phyloP scores from a whole-genome alignment of 73 alveolate genomes.

The Diophrys appendiculata region DNA sequence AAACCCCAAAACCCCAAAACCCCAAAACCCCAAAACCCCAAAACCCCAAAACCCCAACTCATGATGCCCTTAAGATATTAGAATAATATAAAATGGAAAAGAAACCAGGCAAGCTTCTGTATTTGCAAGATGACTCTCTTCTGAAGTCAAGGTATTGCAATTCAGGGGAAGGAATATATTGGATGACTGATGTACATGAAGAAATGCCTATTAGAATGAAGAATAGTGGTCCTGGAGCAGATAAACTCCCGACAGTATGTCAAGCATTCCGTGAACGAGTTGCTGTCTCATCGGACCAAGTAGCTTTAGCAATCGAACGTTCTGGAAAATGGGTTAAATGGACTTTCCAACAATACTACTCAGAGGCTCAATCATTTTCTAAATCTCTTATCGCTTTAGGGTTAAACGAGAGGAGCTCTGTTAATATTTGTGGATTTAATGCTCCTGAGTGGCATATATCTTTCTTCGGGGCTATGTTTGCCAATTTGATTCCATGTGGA shows the following conservation, averaged over 20 bases:
- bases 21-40: no score
- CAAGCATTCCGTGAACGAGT: neutral
- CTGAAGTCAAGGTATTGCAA: neutral
- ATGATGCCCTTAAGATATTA: no score
- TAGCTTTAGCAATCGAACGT: slow-evolving; percentile 6
- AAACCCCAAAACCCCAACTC: no score
- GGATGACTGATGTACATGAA: slow-evolving; percentile 50
- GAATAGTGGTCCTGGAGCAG: neutral
- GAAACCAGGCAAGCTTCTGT: no score
- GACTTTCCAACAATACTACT: slow-evolving; percentile 67
- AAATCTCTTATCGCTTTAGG: slow-evolving; percentile 73
- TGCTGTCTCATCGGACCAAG: slow-evolving; percentile 15
- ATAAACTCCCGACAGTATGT: neutral
- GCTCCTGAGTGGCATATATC: slow-evolving; percentile 66
- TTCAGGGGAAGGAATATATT: slow-evolving; percentile 36
- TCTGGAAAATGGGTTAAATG: slow-evolving; percentile 45
- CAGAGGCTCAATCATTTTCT: slow-evolving; percentile 59
- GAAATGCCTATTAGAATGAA: slow-evolving; percentile 55
- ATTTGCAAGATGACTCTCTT: no score
- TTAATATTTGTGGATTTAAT: slow-evolving; percentile 66
- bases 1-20: no score
- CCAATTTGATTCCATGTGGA: slow-evolving; percentile 53
- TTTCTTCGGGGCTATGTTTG: slow-evolving; percentile 49
- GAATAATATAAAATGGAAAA: no score
- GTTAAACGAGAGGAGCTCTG: slow-evolving; percentile 51